A percentile compares a stretch with the other conserved stretches of the same genome.
phyloP scores from a whole-genome alignment of 306 rosid species.

The Cucumis hystrix region DNA sequence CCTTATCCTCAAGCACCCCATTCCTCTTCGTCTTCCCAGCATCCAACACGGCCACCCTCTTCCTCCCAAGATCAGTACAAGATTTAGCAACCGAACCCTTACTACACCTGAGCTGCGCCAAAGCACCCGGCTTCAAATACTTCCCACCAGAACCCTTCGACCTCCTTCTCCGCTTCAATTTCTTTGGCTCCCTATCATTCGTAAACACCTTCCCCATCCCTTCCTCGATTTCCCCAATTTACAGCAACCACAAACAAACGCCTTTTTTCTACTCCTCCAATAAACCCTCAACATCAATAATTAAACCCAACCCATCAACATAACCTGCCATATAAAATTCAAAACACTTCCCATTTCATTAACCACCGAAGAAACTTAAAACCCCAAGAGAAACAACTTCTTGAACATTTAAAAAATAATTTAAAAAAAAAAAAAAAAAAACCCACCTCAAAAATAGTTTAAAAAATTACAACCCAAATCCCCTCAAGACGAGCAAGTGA shows the following conservation, averaged over 20 bases:
- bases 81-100: slow-evolving; percentile 30
- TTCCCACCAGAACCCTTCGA: slow-evolving; percentile 30
- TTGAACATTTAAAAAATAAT: neutral
- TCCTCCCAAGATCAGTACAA: slow-evolving; percentile 56
- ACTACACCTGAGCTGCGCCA: slow-evolving; percentile 66
- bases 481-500: neutral
- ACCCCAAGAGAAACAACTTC: neutral
- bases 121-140: slow-evolving; percentile 74
- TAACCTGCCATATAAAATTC: slow-evolving; percentile 12
- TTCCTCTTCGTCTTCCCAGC: slow-evolving; percentile 17
- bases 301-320: neutral
- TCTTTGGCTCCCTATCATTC: slow-evolving; percentile 38
- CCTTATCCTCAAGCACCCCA: slow-evolving; percentile 19
- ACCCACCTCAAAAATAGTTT: neutral
- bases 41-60: slow-evolving; percentile 40
- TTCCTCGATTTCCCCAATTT: neutral
- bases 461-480: neutral
- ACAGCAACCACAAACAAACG: neutral
- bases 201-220: slow-evolving; percentile 57
- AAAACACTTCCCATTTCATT: neutral
- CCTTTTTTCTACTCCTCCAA: neutral
- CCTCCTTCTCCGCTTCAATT: slow-evolving; percentile 30
- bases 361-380: neutral
- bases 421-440: neutral
- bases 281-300: slow-evolving; percentile 4